Evolutionary conservation across 164 flowering plant genomes (phyloP), one percentile per base, ranked within the genome.

Genomic region (Magnolia changhungtana): DNA sequence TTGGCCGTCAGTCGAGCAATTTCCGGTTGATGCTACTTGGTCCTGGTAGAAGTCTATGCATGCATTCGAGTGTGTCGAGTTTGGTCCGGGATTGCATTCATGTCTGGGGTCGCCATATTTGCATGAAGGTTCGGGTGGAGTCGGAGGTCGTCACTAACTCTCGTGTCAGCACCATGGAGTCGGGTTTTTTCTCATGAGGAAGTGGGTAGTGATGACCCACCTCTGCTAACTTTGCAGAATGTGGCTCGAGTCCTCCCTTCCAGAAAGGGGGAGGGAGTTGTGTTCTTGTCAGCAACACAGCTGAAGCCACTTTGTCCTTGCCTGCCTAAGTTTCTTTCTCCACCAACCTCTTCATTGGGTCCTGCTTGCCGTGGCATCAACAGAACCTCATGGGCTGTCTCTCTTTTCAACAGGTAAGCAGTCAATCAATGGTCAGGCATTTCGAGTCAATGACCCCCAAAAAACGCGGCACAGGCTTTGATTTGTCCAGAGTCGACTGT

Each of bases 1-100:
- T 73, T 88, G 85, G 91, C 94, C 68, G 84, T 93, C 73, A 85
- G 81, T 75, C 91, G 92, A 75, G 93, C 92, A 27, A 85, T 93
- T 78, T 85, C 95, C 75, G 91, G 89, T 81, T 91, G 89, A 90
- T 77, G 81, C 69, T 78, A 71, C 76, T 82, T 73, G 76, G 78
- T 79, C 75, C 72, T 90, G 82, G 84, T 80, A 67, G 79, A 81
- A 80, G 88, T 86, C 87, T 84, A 82, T 89, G 90, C 93, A 89
- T 92, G 92, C 92, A 86, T 88, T 82, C 71, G 85, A 85, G 88
- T 87, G 84, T 78, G 88, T 88, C 67, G 84, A 81, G 83, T 82
- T 78, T 78, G 84, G 86, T 86, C 81, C 68, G 77, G 84, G 87
- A 74, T 83, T 89, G 90, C 88, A 87, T 86, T 72, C 80, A 73